phyloP scores from a whole-genome alignment of 1,284 basidiomycete species.

The Apiotrichum sp. region DNA sequence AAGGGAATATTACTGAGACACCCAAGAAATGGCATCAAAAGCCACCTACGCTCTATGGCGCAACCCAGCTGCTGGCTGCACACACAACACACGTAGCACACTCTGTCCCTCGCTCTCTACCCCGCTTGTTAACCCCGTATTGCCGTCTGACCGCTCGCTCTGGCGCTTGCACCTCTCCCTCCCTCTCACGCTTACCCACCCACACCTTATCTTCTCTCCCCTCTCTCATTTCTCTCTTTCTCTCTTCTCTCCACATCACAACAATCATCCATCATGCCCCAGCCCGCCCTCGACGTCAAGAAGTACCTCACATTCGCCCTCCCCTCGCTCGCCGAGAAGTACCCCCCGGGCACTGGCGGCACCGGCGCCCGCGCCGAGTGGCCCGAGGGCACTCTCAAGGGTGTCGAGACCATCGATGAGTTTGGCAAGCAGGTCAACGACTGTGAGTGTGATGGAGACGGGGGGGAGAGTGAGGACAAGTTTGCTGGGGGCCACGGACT shows the following conservation, averaged over 20 bases:
- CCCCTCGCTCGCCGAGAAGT: constrained; percentile 38
- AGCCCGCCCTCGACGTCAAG: constrained; percentile 43
- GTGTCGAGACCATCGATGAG: constrained; percentile 40
- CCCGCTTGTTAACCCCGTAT: too few relatives aligned
- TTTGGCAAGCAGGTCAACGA: constrained; percentile 34
- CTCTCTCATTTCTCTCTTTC: background rate
- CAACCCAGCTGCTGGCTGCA: too few relatives aligned
- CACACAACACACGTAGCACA: too few relatives aligned
- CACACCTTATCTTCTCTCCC: background rate
- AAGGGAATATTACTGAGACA: too few relatives aligned
- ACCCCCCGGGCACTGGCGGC: constrained; percentile 45
- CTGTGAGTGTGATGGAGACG: constrained; percentile 29
- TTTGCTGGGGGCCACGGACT: background rate
- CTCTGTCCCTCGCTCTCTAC: too few relatives aligned
- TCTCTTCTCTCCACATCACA: background rate
- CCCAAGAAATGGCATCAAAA: too few relatives aligned
- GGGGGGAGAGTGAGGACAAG: background rate
- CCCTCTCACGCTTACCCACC: background rate
- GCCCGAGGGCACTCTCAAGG: constrained; percentile 36
- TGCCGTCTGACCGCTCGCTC: too few relatives aligned
- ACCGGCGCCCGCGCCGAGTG: constrained; percentile 42
- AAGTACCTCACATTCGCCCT: constrained; percentile 41
- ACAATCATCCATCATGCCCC: constrained; percentile 38
- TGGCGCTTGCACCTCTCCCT: background rate
- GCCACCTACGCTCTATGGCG: too few relatives aligned